Evolutionary conservation across 345 rosid species (phyloP), one percentile per base, ranked within the genome.

Genomic region (Eutrema heterophyllum): DNA sequence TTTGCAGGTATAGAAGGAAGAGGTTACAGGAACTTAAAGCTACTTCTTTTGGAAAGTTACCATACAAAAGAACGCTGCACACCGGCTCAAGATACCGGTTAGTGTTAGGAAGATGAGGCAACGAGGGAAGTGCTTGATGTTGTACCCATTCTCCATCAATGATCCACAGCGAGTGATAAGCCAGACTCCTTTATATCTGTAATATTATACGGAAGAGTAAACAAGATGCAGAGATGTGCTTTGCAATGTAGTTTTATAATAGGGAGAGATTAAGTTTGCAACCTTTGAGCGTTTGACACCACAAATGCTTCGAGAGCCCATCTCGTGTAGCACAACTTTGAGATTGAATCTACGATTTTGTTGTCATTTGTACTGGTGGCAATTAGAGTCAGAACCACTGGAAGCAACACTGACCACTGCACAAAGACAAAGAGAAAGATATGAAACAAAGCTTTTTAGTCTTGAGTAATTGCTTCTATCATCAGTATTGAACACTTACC

Each of bases 291-390:
- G 69, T 95, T 95, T 35, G 98, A 77, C 54, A 92, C 84, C 39
- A 95, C 98, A 65, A 95, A 95, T 69, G 99, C 98, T 87, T 95
- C 95, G 67, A 92, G 63, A 46, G 98, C 98, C 98, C 99, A 92
- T 75, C 90, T 92, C 0, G 96, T 84, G 67, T 87, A 96, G 87
- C 94, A 89, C 67, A 90, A 18, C 27, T 86, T 60, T 9, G 91
- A 76, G 64, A 90, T 43, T 5, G 9, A 2, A 6, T 74, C 74
- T 54, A 88, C 80, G 33, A 83, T 24, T 40, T 66, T 66, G 71
- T 68, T 74, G 41, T 83, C 78, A 9, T 74, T 75, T 0, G 65
- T 72, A 0, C 81, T 84, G 4, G 92, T 92, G 61, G 98, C 97
- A 65, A 92, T 78, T 27, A 96, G 90, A 49, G 99, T 92, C 83